phyloP scores from a whole-genome alignment of 2,329 filamentous ascomycete species.

The Xylaria sp. region DNA sequence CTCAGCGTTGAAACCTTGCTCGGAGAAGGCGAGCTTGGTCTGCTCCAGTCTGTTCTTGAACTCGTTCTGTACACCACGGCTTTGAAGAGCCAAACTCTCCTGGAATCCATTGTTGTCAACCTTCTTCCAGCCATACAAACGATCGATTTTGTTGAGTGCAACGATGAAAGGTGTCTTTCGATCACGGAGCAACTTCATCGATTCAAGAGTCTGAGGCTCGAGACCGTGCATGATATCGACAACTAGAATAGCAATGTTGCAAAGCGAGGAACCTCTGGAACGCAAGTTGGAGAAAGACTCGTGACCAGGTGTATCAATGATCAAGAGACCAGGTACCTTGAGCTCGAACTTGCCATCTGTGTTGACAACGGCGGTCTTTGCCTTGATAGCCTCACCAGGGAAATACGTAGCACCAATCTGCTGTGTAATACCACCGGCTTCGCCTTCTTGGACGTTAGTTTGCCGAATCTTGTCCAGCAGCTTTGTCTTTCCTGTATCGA shows the following conservation, averaged over 20 bases:
- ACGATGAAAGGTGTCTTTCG: conserved; percentile 98
- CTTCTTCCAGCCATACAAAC: conserved; percentile 98
- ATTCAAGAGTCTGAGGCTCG: conserved; percentile 95
- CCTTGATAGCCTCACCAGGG: conserved; percentile 85
- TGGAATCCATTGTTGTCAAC: conserved; percentile 98
- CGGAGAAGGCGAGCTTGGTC: conserved; percentile 91
- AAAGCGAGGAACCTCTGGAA: conserved; percentile 95
- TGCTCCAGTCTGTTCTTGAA: conserved; percentile 88
- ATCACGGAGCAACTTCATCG: conserved; percentile 91
- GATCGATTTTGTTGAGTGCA: conserved; percentile 99
- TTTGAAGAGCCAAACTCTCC: conserved; percentile 88
- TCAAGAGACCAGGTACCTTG: conserved; percentile 94
- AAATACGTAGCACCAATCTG: conserved; percentile 99
- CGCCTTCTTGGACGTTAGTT: conserved; percentile 98
- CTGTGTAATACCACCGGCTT: conserved; percentile 99
- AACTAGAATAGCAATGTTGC: conserved; percentile 98
- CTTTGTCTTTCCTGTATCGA: conserved; percentile 99
- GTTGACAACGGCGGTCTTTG: conserved; percentile 95
- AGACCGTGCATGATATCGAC: conserved; percentile 99
- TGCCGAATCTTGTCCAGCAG: conserved; percentile 97
- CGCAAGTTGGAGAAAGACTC: conserved; percentile 99
- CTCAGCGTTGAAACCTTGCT: conserved; percentile 98
- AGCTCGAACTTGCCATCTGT: conserved; percentile 88
- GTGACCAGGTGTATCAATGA: conserved; percentile 99
- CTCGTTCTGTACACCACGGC: conserved; percentile 90